These are phyloP conservation scores for Acephala macrosclerotiorum DNA, from an alignment of 2,329 filamentous ascomycete genomes.

Conservation along the genomic window DNA sequence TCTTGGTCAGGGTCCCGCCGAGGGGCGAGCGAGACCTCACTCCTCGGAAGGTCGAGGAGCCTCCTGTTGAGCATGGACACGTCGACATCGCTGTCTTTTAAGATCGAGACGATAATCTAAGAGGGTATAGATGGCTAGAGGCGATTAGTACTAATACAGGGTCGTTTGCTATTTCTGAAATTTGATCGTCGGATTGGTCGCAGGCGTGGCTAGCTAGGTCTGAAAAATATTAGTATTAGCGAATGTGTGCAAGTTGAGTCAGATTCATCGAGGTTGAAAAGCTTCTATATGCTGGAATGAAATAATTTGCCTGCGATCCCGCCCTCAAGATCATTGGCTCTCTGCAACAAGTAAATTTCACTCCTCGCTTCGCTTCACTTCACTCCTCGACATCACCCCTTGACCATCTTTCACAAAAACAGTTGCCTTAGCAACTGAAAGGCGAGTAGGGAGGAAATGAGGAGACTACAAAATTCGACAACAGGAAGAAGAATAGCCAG, in stretches of 20 bases:
- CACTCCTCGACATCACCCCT: no score
- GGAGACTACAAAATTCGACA: no score
- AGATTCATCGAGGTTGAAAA: neutral
- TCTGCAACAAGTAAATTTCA: no score
- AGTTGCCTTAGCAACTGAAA: no score
- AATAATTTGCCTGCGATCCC: neutral
- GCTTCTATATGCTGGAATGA: neutral
- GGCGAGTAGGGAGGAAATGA: no score
- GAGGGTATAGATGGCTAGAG: neutral
- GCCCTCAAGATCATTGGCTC: no score
- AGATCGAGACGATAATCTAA: neutral
- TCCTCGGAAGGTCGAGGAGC: neutral
- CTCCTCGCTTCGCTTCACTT: no score
- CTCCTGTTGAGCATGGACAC: neutral
- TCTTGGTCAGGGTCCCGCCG: constrained; percentile 25
- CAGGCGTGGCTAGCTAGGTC: neutral
- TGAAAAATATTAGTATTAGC: neutral
- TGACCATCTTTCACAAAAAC: no score
- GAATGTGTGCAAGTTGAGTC: neutral
- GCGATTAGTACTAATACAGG: no score
- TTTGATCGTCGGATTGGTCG: neutral
- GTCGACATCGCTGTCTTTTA: neutral
- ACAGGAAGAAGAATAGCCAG: no score
- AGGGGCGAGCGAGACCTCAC: neutral
- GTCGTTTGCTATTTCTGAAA: neutral